phyloP scores from a whole-genome alignment of 1,284 basidiomycete genomes.

The Boletus semigastroideus region DNA sequence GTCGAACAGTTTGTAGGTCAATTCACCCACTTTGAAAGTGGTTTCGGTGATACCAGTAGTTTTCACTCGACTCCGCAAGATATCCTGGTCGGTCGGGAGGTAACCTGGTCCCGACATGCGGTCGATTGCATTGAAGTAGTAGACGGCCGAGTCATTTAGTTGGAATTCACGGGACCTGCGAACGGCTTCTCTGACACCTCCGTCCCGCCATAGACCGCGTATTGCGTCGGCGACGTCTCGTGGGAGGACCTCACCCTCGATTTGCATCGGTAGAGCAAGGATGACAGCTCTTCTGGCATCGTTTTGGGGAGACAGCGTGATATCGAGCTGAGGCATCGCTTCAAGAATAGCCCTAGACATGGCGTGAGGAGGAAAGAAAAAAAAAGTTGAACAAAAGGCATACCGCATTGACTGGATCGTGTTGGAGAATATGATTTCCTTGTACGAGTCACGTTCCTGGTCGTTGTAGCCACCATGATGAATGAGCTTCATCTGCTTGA shows the following conservation, averaged over 20 bases:
- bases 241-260: constrained; percentile 82
- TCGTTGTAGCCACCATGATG: constrained; percentile 90
- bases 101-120: constrained; percentile 79
- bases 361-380: not conserved
- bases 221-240: constrained; percentile 81
- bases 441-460: constrained; percentile 92
- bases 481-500: constrained; percentile 97
- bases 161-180: constrained; percentile 90
- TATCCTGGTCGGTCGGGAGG: constrained; percentile 91
- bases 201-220: constrained; percentile 85
- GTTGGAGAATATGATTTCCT: constrained; percentile 97
- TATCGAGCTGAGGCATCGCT: constrained; percentile 70
- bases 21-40: constrained; percentile 88
- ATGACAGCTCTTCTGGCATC: constrained; percentile 78
- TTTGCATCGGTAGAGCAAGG: constrained; percentile 80
- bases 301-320: constrained; percentile 63
- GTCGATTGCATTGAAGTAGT: constrained; percentile 92
- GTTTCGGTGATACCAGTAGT: constrained; percentile 98
- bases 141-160: constrained; percentile 93
- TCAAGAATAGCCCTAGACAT: constrained; percentile 81
- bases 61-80: constrained; percentile 92
- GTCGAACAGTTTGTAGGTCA: constrained; percentile 92
- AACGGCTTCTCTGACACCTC: constrained; percentile 84
- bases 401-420: constrained; percentile 95
- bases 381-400: constrained; percentile 16